Evolutionary conservation across 352 stramenopile genomes (phyloP).

Genomic region (Phytophthora aleatoria): DNA sequence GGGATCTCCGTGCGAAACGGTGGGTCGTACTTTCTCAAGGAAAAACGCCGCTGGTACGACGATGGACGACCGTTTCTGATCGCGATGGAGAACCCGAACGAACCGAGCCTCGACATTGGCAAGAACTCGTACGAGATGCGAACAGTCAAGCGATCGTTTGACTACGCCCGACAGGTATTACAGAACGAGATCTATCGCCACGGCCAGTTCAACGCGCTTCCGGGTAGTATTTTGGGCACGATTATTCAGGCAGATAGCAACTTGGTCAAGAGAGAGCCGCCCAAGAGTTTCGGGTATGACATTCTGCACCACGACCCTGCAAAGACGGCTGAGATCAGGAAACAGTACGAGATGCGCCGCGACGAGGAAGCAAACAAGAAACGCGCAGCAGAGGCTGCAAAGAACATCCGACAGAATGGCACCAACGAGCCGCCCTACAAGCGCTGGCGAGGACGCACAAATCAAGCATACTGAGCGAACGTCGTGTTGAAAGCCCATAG

Average conservation of each 20-base stretch:
- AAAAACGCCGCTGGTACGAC: conserved; percentile 73
- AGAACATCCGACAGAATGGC: conserved; percentile 31
- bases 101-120: conserved; percentile 91
- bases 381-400: conserved; percentile 26
- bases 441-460: conserved; percentile 62
- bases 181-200: conserved; percentile 75
- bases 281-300: conserved; percentile 67
- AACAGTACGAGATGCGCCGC: conserved; percentile 67
- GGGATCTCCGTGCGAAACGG: conserved; percentile 93
- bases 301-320: conserved; percentile 73
- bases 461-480: conserved; percentile 36
- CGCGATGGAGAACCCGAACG: conserved; percentile 95
- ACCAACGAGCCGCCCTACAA: conserved; percentile 54
- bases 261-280: conserved; percentile 60
- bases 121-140: conserved; percentile 93
- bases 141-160: conserved; percentile 91
- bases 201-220: conserved; percentile 63
- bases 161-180: conserved; percentile 78
- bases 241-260: conserved; percentile 78
- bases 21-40: conserved; percentile 94
- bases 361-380: conserved; percentile 69
- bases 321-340: conserved; percentile 64
- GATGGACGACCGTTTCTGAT: conserved; percentile 84
- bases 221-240: conserved; percentile 73
- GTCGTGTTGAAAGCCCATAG: conserved; percentile 6